Evolutionary conservation across 441 rosid genomes (phyloP).

Genomic region (Gossypium davidsonii): DNA sequence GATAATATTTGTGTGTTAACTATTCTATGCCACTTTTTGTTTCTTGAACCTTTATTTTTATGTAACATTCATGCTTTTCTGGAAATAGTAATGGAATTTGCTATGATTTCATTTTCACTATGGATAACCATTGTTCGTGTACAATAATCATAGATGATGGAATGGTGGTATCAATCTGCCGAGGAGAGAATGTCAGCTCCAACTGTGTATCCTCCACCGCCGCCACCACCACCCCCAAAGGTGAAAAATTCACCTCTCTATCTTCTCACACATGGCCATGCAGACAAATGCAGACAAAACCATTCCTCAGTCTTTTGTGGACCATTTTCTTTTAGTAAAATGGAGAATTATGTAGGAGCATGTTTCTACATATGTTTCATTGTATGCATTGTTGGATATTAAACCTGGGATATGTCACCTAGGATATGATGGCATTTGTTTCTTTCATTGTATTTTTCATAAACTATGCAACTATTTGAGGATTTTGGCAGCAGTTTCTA

Average conservation of each 20-base stretch:
- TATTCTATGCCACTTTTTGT: neutral
- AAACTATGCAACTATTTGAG: neutral
- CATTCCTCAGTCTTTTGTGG: neutral
- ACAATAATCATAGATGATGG: constrained; percentile 73
- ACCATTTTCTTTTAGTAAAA: neutral
- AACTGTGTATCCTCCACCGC: constrained; percentile 94
- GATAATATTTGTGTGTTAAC: neutral
- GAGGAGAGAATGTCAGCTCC: constrained; percentile 99
- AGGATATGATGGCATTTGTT: neutral
- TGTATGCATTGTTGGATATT: neutral
- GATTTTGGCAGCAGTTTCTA: neutral
- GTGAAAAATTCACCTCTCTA: constrained; percentile 30
- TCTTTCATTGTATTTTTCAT: neutral
- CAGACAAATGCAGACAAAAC: neutral
- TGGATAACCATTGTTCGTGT: constrained; percentile 8
- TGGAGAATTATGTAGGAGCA: neutral
- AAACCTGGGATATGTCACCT: neutral
- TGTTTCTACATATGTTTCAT: neutral
- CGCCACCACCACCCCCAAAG: constrained; percentile 95
- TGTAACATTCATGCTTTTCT: neutral
- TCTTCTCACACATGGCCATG: neutral
- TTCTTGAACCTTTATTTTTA: neutral
- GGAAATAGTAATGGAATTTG: neutral
- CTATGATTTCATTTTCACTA: neutral
- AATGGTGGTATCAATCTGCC: constrained; percentile 99